These are phyloP conservation scores for Thinopyrum elongatum DNA, from an alignment of 176 grass and related monocot species.

Conservation along the genomic window DNA sequence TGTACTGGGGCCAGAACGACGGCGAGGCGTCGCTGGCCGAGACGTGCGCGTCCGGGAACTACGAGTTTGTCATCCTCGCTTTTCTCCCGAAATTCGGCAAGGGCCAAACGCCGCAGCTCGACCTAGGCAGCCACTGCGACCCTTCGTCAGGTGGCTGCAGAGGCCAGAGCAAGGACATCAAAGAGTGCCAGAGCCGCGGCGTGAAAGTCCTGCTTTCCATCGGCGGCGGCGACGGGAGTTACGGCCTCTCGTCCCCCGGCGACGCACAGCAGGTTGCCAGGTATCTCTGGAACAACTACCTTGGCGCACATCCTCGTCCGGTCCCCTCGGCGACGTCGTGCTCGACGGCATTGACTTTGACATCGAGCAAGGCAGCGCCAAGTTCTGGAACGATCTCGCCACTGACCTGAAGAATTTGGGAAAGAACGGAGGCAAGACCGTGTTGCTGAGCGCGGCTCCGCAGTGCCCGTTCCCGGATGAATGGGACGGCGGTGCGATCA, in stretches of 20 bases:
- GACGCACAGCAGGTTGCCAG: slow-evolving; percentile 49
- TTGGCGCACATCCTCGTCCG: slow-evolving; percentile 43
- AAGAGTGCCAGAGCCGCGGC: slow-evolving; percentile 42
- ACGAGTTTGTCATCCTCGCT: slow-evolving; percentile 56
- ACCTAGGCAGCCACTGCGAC: slow-evolving; percentile 67
- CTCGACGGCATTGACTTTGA: slow-evolving; percentile 82
- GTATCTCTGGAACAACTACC: slow-evolving; percentile 73
- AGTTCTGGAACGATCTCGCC: slow-evolving; percentile 55
- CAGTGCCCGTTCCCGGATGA: slow-evolving; percentile 76
- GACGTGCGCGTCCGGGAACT: slow-evolving; percentile 47
- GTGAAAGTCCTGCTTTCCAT: slow-evolving; percentile 76
- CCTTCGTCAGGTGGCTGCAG: slow-evolving; percentile 47
- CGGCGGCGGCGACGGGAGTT: slow-evolving; percentile 51
- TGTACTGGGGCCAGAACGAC: slow-evolving; percentile 71
- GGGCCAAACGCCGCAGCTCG: slow-evolving; percentile 51
- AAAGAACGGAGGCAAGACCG: slow-evolving; percentile 21
- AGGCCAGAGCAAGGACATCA: slow-evolving; percentile 50
- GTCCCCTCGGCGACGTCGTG: slow-evolving; percentile 52
- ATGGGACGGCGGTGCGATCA: slow-evolving; percentile 42
- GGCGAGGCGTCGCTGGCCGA: slow-evolving; percentile 42
- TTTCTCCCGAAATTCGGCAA: slow-evolving; percentile 67
- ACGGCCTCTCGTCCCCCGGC: slow-evolving; percentile 38
- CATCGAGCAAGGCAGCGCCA: slow-evolving; percentile 54
- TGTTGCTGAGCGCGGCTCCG: slow-evolving; percentile 64
- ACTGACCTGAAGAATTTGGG: slow-evolving; percentile 42